Conservation (phyloP, 129 eudicot species). For the Apium graveolens region DNA sequence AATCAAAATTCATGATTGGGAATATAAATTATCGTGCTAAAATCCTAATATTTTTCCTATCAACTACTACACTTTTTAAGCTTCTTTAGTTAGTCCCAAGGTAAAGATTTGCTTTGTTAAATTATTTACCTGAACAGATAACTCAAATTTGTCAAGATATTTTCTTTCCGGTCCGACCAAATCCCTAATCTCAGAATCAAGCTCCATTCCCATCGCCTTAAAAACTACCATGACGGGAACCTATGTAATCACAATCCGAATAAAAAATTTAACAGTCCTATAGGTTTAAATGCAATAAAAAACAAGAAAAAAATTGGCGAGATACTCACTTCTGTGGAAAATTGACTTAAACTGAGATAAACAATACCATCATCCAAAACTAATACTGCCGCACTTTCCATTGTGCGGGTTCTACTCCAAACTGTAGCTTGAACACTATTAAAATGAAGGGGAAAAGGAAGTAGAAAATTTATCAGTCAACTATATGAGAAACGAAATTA, state of each 20-base stretch:
- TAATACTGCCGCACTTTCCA: slow-evolving; percentile 66
- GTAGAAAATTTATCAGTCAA: no score
- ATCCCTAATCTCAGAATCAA: slow-evolving; percentile 88
- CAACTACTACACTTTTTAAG: no score
- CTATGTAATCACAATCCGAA: slow-evolving; percentile 22
- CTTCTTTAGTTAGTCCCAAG: no score
- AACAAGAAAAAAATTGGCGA: neutral
- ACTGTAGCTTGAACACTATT: slow-evolving; percentile 80
- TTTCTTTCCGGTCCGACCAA: slow-evolving; percentile 96
- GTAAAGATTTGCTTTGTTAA: no score
- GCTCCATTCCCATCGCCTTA: slow-evolving; percentile 98
- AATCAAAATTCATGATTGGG: no score
- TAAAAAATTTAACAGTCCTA: neutral
- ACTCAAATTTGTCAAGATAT: slow-evolving; percentile 62
- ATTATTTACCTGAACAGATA: slow-evolving; percentile 71
- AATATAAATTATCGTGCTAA: no score
- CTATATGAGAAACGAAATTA: no score
- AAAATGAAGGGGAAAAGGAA: slow-evolving; percentile 2
- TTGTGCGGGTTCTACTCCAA: slow-evolving; percentile 63
- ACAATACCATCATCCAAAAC: slow-evolving; percentile 81
- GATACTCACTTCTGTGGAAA: slow-evolving; percentile 36
- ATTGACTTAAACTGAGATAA: slow-evolving; percentile 52
- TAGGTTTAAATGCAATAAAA: neutral
- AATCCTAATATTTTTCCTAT: no score
- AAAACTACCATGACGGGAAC: slow-evolving; percentile 87